Evolutionary conservation across 2,329 filamentous ascomycete genomes (phyloP).

Genomic region (Neoascochyta sp.): DNA sequence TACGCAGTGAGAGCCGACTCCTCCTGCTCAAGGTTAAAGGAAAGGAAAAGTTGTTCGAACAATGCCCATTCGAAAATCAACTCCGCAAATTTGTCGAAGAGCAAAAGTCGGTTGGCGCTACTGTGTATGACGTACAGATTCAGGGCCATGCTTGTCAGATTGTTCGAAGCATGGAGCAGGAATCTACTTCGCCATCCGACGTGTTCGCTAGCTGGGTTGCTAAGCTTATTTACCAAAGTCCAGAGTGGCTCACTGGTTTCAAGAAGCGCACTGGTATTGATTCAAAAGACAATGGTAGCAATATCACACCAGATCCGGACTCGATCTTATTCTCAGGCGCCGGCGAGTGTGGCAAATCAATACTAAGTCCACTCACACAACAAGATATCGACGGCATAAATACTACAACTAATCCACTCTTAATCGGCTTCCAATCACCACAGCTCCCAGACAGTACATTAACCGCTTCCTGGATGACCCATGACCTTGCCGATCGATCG

Average conservation of each 20-base stretch:
- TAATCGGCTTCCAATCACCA: slow-evolving; percentile 1
- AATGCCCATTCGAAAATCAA: slow-evolving; percentile 20
- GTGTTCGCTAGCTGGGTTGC: slow-evolving; percentile 23
- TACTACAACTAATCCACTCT: slow-evolving; percentile 2
- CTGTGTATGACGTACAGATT: slow-evolving; percentile 10
- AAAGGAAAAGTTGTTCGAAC: slow-evolving; percentile 17
- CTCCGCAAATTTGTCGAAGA: slow-evolving; percentile 15
- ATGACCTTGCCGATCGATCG: slow-evolving; percentile 6
- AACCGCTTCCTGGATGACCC: slow-evolving; percentile 7
- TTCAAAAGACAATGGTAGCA: not conserved
- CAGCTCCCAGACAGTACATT: slow-evolving; percentile 1
- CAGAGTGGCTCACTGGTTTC: slow-evolving; percentile 6
- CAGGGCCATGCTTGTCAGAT: slow-evolving; percentile 22
- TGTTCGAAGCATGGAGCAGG: slow-evolving; percentile 18
- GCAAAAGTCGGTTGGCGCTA: slow-evolving; percentile 2
- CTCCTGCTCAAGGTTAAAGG: slow-evolving; percentile 5
- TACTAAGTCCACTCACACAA: slow-evolving; percentile 2
- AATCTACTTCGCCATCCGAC: slow-evolving; percentile 18
- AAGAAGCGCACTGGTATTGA: slow-evolving; percentile 1
- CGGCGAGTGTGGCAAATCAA: no score
- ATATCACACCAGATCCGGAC: not conserved
- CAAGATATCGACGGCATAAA: slow-evolving; percentile 1
- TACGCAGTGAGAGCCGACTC: slow-evolving; percentile 10
- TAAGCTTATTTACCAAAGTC: slow-evolving; percentile 9
- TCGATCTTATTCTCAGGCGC: no score